A percentile compares a stretch with the other conserved stretches of the same genome.
These are phyloP conservation scores for Citrus unshiu DNA, from an alignment of 345 rosid genomes.

Conservation along the genomic window DNA sequence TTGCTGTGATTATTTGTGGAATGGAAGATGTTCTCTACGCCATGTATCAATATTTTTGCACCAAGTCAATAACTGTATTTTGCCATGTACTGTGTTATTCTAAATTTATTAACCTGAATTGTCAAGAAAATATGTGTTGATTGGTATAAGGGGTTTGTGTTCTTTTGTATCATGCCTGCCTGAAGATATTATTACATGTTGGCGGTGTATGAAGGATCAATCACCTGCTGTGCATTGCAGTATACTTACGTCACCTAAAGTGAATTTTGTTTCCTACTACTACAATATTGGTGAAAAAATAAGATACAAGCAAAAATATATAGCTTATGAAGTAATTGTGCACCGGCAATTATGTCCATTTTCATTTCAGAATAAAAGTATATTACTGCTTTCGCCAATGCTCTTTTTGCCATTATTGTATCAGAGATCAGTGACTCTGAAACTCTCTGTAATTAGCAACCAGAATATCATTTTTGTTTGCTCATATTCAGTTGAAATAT, in stretches of 20 bases:
- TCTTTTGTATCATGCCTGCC: neutral
- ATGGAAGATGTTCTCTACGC: neutral
- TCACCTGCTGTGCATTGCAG: neutral
- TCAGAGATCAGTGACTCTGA: neutral
- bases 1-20: neutral
- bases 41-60: slow-evolving; percentile 10
- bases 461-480: neutral
- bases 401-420: neutral
- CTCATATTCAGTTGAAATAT: neutral
- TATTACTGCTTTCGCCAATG: neutral
- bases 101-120: neutral
- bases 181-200: too few species aligned
- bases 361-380: neutral
- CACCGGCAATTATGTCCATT: neutral
- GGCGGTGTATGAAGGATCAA: too few species aligned
- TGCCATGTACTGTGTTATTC: slow-evolving; percentile 17
- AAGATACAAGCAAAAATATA: neutral
- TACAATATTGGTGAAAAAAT: neutral
- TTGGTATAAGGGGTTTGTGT: neutral
- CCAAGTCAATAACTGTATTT: slow-evolving; percentile 3
- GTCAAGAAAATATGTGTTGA: neutral
- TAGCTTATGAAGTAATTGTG: neutral
- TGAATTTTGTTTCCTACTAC: neutral
- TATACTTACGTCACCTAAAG: neutral
- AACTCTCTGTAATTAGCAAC: neutral